Evolutionary conservation across 1,139 yeast genomes (phyloP), one percentile per base, ranked within the genome.

Genomic region (Suhomyces maxii): DNA sequence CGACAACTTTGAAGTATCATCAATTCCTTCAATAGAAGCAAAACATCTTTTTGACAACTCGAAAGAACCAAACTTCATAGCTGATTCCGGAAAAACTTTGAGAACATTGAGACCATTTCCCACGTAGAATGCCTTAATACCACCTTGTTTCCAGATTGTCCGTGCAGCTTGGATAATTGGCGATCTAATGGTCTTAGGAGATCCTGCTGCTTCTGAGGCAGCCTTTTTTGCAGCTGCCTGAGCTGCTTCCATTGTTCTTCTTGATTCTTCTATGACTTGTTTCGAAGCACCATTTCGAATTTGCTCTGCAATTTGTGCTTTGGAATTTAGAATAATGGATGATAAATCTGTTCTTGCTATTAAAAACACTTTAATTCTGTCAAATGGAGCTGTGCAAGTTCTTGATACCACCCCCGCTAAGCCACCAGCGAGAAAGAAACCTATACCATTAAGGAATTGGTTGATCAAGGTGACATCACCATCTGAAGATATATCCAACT

Each of bases 381-480:
- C 99, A 58, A 93, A 89, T 10, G 99, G 99, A 0, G 99, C 99
- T 0, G 99, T 93, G 58, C 95, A 86, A 0, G 98, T 90, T 68
- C 99, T 82, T n/a, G 97, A 89, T 5, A 93, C 86, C 6, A 93
- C 99, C 2, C 99, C 99, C 0, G 97, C 88, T 31, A 91, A 67
- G 0, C 99, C 99, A 33, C 99, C 99, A 1, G 97, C 96, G 33
- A 90, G 67, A 60, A 93, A 93, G 62, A 83, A 93, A 0, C 97
- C 97, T 53, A 89, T 77, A 31, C 97, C 96, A 60, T 85, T 84
- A 39, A 89, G 70, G 45, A 88, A 79, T 53, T 89, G 96, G 60
- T 82, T 84, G 39, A 86, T 84, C 37, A 90, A 75, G 0, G 95
- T 84, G 48, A 90, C 90, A 67, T 91, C 98, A 61, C 97, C 97